Evolutionary conservation across 1,284 basidiomycete species (phyloP), one percentile per base, ranked within the genome.

Genomic region (Malassezia psittaci): DNA sequence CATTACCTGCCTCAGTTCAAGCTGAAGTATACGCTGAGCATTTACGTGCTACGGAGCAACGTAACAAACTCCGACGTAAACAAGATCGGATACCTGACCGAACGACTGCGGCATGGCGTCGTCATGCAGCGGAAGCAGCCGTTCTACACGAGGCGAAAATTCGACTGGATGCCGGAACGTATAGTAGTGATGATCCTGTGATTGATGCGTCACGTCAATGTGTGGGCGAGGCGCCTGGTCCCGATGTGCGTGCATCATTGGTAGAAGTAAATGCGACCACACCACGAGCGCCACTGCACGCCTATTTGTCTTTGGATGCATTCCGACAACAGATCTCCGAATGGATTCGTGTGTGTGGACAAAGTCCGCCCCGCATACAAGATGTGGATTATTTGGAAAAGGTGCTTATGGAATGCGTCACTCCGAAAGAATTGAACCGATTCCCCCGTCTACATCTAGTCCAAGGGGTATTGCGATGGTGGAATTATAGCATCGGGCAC

Each of bases 1-100:
- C 61, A 7, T 51, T 73, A 19, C 69, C 70, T 2, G 40, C 56
- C 10, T 57, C 59, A 16, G 24, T 72, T 39, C 67, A 70, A 54
- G 49, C 58, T 0, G 70, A 73, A 38, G 62, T 57, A 43, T 24
- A 46, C 16, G 49, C 36, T 0, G 64, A 63, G 18, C 53, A 57
- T 51, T 51, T 52, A 18, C 59, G 59, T 41, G 48, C 48, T n/a
- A 48, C 58, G 36, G 48, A 54, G 36, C 57, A 52, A 21, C 46
- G 56, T 11, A 55, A 56, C 42, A 54, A 52, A 35, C 58, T 51
- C 12, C 59, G 57, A 10, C 60, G 57, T 21, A 54, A 44, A 18
- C 54, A 46, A 19, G 47, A 48, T 5, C 39, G 21, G 8, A 58
- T 52, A 3, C 54, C 53, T 19, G 62, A 62, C 38, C 13, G 57